Evolutionary conservation across 208 protist genomes (phyloP), one percentile per base, ranked within the genome.

Genomic region (Leishmania braziliensis): DNA sequence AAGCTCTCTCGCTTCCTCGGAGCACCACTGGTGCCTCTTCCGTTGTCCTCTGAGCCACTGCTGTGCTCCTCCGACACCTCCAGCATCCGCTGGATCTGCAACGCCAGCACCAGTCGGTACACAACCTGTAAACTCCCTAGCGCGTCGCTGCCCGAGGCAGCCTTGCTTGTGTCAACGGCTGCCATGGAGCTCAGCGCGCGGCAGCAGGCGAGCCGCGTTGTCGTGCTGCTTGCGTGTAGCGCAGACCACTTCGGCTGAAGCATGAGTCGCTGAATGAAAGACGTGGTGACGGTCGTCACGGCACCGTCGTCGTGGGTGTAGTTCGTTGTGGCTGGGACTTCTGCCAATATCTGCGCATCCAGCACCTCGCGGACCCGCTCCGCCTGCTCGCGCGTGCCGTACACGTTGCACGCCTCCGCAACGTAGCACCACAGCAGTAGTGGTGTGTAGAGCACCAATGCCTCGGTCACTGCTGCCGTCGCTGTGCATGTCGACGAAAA

Each of bases 381-480:
- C 26, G 78, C 63, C 81, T 83, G 66, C 66, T 77, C 76, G n/a
- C 54, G 77, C 60, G 79, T 83, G 62, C 78, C 83, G 39, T 77
- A 79, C 2, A 65, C 65, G 65, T 80, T 79, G 73, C 73, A 74
- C 26, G 83, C 83, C 39, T 82, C 83, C 48, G 74, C 54, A 53
- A 86, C 53, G 51, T 82, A 82, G 78, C 90, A 89, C 92, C 89
- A 94, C 60, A 96, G 82, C 84, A 96, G 91, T 62, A 86, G 12
- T 0, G 85, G 73, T 43, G 81, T 84, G 78, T 86, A 86, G 48
- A 79, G 36, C 16, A 76, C 73, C 5, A 43, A 51, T 23, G 60
- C 54, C 23, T 77, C 80, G 14, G 60, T 29, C 54, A 69, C 68
- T 39, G 12, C 62, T 26, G 56, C 43, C 18, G 36, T 65, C 23